phyloP scores from a whole-genome alignment of 2,329 filamentous ascomycete genomes.

The Stagonosporopsis vannaccii region DNA sequence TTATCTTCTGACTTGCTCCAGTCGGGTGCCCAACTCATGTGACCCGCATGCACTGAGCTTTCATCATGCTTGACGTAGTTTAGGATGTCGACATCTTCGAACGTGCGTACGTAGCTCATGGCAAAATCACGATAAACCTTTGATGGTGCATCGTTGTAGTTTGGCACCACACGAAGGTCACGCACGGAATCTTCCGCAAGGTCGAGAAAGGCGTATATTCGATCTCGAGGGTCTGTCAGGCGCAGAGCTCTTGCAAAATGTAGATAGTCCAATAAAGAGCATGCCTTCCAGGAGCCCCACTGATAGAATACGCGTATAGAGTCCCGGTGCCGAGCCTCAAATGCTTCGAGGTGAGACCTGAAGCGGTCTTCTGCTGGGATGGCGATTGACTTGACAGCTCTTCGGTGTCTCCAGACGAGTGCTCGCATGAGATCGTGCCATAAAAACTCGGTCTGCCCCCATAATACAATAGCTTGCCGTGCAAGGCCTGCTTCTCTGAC shows the following conservation, averaged over 20 bases:
- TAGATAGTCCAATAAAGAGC: slow-evolving; percentile 7
- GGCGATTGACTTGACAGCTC: neutral
- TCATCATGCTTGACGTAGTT: slow-evolving; percentile 14
- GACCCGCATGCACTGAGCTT: neutral
- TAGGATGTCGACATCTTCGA: slow-evolving; percentile 10
- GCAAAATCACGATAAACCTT: slow-evolving; percentile 22
- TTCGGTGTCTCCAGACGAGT: slow-evolving; percentile 8
- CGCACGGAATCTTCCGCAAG: slow-evolving; percentile 11
- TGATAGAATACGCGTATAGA: slow-evolving; percentile 7
- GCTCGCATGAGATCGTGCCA: slow-evolving; percentile 8
- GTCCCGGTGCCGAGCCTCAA: slow-evolving; percentile 1
- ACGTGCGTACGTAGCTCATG: slow-evolving; percentile 1
- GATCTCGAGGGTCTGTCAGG: slow-evolving; percentile 14
- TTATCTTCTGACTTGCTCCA: slow-evolving; percentile 10
- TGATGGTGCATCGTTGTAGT: slow-evolving; percentile 13
- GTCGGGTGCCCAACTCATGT: slow-evolving; percentile 17
- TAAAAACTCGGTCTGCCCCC: slow-evolving; percentile 7
- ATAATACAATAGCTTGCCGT: slow-evolving; percentile 7
- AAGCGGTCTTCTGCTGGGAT: slow-evolving; percentile 8
- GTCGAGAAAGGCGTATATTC: slow-evolving; percentile 22
- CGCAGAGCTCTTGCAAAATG: slow-evolving; percentile 15
- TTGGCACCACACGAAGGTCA: slow-evolving; percentile 6
- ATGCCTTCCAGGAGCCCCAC: slow-evolving; percentile 3
- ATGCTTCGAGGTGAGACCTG: slow-evolving; percentile 6
- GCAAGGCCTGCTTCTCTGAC: slow-evolving; percentile 20